Percentiles rank a stretch among this genome's conserved stretches.
Evolutionary conservation across 306 rosid genomes (phyloP).

Genomic region (Prunus mira): DNA sequence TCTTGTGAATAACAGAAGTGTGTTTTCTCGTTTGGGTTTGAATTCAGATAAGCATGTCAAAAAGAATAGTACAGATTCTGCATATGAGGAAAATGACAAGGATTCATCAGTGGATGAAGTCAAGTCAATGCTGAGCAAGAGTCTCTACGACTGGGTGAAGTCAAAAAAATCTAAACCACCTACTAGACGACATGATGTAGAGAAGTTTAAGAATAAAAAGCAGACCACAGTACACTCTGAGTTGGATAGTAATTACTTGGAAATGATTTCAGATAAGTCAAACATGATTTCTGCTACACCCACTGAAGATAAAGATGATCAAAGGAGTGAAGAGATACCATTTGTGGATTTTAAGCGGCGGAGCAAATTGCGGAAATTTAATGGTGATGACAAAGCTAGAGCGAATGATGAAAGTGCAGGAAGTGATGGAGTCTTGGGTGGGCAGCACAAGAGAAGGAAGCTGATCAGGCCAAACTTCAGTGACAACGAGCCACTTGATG

Average conservation of each 20-base stretch:
- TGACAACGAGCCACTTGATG: conserved; percentile 22
- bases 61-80: conserved; percentile 7
- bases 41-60: neutral
- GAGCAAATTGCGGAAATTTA: conserved; percentile 35
- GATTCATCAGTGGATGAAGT: conserved; percentile 42
- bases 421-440: conserved; percentile 15
- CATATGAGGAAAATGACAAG: conserved; percentile 12
- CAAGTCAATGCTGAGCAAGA: conserved; percentile 43
- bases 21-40: neutral
- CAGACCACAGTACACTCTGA: conserved; percentile 10
- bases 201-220: conserved; percentile 24
- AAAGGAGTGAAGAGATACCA: neutral
- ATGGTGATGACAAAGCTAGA: conserved; percentile 21
- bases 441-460: conserved; percentile 51
- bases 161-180: conserved; percentile 29
- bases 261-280: conserved; percentile 13
- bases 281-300: conserved; percentile 18
- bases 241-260: conserved; percentile 22
- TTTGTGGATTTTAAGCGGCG: conserved; percentile 60
- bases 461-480: conserved; percentile 58
- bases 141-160: conserved; percentile 16
- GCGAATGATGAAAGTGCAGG: conserved; percentile 19
- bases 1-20: neutral
- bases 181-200: conserved; percentile 13
- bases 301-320: conserved; percentile 14